Evolutionary conservation across 306 rosid species (phyloP).

Genomic region (Corylus heterophylla): DNA sequence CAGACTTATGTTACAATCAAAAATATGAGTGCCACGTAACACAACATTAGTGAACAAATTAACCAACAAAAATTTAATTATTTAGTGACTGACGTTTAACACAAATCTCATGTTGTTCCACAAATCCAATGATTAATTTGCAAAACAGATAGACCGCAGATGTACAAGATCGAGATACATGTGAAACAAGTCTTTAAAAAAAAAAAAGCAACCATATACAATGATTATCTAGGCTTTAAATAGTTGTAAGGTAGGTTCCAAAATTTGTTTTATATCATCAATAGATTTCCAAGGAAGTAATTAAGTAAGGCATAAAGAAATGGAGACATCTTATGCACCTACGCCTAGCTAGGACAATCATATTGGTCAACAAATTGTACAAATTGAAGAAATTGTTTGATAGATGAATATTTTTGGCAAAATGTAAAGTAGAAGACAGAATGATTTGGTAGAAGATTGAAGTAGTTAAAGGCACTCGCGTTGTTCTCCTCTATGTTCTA

Average conservation of each 20-base stretch:
- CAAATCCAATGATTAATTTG: too few relatives aligned
- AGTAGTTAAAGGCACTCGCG: constrained; percentile 16
- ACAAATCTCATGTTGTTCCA: too few relatives aligned
- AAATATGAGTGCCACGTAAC: too few relatives aligned
- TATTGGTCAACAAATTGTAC: neutral
- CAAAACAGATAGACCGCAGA: too few relatives aligned
- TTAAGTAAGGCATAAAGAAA: neutral
- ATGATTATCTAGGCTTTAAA: neutral
- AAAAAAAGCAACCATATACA: neutral
- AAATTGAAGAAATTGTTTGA: neutral
- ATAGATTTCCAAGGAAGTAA: neutral
- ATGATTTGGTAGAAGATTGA: constrained; percentile 13
- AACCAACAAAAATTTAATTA: too few relatives aligned
- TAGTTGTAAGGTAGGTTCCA: neutral
- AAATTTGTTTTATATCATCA: neutral
- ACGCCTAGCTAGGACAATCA: neutral
- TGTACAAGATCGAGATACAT: too few relatives aligned
- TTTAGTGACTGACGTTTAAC: too few relatives aligned
- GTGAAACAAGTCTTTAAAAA: too few relatives aligned
- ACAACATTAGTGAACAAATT: too few relatives aligned
- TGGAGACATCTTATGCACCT: neutral
- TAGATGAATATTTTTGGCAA: neutral
- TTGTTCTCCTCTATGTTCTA: constrained; percentile 26
- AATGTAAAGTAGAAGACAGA: constrained; percentile 9
- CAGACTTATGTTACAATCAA: too few relatives aligned